A percentile compares a stretch with the other conserved stretches of the same genome.
phyloP scores from a whole-genome alignment of 2,329 filamentous ascomycete species.

The Phialophora macrospora region DNA sequence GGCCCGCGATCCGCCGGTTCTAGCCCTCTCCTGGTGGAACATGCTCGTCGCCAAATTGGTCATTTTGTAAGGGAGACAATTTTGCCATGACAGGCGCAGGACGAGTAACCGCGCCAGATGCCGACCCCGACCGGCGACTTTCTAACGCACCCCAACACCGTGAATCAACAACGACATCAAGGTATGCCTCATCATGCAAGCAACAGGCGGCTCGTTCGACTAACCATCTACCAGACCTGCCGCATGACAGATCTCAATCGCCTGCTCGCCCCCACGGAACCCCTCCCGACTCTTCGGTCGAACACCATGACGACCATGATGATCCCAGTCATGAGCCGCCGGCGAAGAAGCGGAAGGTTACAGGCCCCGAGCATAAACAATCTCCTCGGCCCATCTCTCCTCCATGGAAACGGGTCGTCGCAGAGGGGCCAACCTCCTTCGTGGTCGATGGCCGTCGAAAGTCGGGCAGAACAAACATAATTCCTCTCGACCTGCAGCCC shows the following conservation, averaged over 20 bases:
- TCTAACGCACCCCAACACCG: constrained; percentile 29
- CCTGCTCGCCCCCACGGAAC: constrained; percentile 18
- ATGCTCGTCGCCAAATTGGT: constrained; percentile 31
- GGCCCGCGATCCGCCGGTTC: constrained; percentile 47
- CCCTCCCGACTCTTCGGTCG: constrained; percentile 14
- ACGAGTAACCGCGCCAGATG: constrained; percentile 36
- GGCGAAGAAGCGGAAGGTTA: constrained; percentile 53
- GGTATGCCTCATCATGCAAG: constrained; percentile 30
- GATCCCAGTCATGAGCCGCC: constrained; percentile 48
- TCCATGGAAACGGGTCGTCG: constrained; percentile 87
- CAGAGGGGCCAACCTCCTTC: constrained; percentile 86
- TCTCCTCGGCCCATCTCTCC: constrained; percentile 66
- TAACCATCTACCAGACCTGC: constrained; percentile 18
- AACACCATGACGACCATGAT: constrained; percentile 12
- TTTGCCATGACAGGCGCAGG: constrained; percentile 39
- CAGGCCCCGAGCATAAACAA: constrained; percentile 43
- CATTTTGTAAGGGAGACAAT: constrained; percentile 35
- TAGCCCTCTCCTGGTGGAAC: constrained; percentile 47
- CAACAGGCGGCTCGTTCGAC: constrained; percentile 8
- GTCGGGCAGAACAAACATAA: constrained; percentile 62
- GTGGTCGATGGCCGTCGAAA: constrained; percentile 66
- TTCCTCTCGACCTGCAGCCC: constrained; percentile 55
- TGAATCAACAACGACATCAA: constrained; percentile 22
- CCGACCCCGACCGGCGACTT: constrained; percentile 34
- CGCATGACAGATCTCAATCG: constrained; percentile 21